phyloP scores from a whole-genome alignment of 108 stramenopile genomes.

The Cyclotella cryptica region DNA sequence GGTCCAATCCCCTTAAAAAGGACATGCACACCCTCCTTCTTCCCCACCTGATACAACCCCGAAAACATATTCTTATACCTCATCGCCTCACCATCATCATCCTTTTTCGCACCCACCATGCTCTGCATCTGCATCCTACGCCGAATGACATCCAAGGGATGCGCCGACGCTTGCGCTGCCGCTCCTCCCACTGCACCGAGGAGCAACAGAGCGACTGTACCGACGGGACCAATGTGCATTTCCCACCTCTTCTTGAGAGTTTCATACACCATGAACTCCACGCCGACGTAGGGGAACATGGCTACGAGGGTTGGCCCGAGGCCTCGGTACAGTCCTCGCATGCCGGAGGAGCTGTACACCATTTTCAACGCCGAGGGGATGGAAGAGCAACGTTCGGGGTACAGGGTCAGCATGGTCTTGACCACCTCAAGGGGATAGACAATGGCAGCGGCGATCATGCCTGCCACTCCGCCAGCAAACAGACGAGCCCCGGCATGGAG shows the following conservation, averaged over 20 bases:
- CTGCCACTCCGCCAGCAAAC: constrained; percentile 51
- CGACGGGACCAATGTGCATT: constrained; percentile 28
- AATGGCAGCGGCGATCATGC: constrained; percentile 55
- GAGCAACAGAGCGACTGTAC: constrained; percentile 38
- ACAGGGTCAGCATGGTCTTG: constrained; percentile 57
- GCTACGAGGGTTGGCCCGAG: constrained; percentile 56
- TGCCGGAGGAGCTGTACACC: constrained; percentile 28
- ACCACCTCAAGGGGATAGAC: constrained; percentile 59
- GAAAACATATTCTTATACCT: constrained; percentile 47
- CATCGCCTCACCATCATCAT: constrained; percentile 21
- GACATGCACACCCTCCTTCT: constrained; percentile 50
- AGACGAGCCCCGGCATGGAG: constrained; percentile 45
- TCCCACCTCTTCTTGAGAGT: constrained; percentile 48
- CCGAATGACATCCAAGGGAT: constrained; percentile 59
- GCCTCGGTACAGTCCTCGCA: constrained; percentile 47
- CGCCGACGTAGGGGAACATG: constrained; percentile 60
- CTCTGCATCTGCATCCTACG: constrained; percentile 55
- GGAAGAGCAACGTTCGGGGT: constrained; percentile 40
- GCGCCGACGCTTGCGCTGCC: constrained; percentile 53
- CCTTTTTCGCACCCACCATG: constrained; percentile 42
- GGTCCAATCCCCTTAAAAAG: constrained; percentile 57
- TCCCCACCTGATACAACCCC: constrained; percentile 44
- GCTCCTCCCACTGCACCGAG: constrained; percentile 50
- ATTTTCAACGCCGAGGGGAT: constrained; percentile 35
- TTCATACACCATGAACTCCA: constrained; percentile 61